A percentile compares a stretch with the other conserved stretches of the same genome.
Conservation (phyloP, 495 filamentous ascomycete species). For the Platismatia glauca region DNA sequence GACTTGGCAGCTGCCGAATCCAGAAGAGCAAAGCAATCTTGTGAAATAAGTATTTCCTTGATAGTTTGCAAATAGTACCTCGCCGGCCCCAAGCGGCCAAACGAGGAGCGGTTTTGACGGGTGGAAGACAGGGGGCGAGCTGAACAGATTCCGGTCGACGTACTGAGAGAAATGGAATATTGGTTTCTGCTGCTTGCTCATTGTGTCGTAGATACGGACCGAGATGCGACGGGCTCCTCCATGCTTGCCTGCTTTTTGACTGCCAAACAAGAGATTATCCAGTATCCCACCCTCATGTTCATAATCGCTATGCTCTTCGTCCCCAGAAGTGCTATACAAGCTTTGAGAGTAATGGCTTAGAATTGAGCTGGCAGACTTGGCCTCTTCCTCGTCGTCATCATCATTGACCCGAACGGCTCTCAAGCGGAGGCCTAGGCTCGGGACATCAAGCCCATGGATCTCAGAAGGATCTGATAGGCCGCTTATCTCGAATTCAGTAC, state of each 20-base stretch:
- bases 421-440: neutral
- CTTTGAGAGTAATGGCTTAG: constrained; percentile 9
- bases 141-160: neutral
- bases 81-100: constrained; percentile 6
- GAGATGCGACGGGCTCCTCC: neutral
- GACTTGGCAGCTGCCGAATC: constrained; percentile 5
- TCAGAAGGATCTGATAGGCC: neutral
- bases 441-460: neutral
- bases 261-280: constrained; percentile 7
- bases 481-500: neutral
- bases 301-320: constrained; percentile 3
- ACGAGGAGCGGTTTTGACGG: constrained; percentile 4
- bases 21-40: constrained; percentile 4
- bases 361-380: neutral
- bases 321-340: neutral
- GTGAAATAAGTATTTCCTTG: constrained; percentile 10
- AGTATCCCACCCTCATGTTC: constrained; percentile 3
- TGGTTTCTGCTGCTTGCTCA: neutral
- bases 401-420: too few species aligned
- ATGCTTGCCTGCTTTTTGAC: neutral
- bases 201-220: neutral
- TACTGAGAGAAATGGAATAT: neutral
- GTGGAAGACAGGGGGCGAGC: constrained; percentile 8
- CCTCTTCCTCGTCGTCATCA: neutral
- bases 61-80: constrained; percentile 7